A percentile compares a stretch with the other conserved stretches of the same genome.
These are phyloP conservation scores for Tetracladium setigerum DNA, from an alignment of 495 filamentous ascomycete species.

Conservation along the genomic window DNA sequence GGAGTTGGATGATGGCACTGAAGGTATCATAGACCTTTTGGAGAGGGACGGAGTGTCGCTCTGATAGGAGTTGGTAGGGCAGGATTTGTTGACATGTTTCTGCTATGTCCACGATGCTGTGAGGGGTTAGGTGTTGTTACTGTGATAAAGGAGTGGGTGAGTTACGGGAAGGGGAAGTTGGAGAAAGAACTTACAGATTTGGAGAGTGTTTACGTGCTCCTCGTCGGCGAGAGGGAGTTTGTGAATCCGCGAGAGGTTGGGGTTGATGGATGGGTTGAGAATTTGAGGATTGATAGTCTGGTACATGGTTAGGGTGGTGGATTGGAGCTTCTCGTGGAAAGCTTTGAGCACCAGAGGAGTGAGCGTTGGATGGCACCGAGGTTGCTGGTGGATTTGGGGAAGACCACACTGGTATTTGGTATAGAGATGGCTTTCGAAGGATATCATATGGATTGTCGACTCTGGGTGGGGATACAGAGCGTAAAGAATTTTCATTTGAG, in stretches of 20 bases:
- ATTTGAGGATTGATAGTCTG: neutral
- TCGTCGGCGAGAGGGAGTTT: neutral
- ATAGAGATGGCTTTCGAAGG: conserved; percentile 16
- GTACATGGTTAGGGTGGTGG: neutral
- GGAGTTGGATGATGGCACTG: conserved; percentile 34
- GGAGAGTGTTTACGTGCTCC: conserved; percentile 14
- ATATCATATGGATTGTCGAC: conserved; percentile 3
- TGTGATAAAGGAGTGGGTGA: neutral
- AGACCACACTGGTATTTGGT: conserved; percentile 17
- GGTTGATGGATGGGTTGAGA: neutral
- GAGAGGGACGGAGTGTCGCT: conserved; percentile 31
- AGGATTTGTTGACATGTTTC: conserved; percentile 39
- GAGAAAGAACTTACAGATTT: conserved; percentile 14
- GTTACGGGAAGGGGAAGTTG: neutral
- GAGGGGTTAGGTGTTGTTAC: conserved; percentile 16
- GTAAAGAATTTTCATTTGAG: no score
- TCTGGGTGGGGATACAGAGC: no score
- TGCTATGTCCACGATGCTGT: conserved; percentile 39
- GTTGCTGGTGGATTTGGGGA: neutral
- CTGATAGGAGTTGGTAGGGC: conserved; percentile 35
- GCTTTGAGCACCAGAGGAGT: neutral
- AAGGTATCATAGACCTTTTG: conserved; percentile 39
- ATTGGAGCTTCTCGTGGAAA: neutral
- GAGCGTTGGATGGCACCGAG: neutral
- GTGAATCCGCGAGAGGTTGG: neutral